Percentiles rank a stretch among this genome's conserved stretches.
phyloP scores from a whole-genome alignment of 164 flowering plant genomes.

The Chimonanthus salicifolius region DNA sequence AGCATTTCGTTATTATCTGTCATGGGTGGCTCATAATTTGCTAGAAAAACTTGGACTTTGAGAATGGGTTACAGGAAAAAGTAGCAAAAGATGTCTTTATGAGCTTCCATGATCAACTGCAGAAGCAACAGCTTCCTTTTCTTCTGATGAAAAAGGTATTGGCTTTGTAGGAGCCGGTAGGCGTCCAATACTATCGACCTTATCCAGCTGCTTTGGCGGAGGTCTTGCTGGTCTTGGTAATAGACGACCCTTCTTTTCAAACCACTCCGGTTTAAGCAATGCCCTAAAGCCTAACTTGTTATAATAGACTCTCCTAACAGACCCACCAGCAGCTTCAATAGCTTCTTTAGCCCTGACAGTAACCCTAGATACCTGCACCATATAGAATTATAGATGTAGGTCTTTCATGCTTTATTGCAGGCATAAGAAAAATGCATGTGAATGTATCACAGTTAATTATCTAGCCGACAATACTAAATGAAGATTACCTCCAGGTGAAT shows the following conservation, averaged over 20 bases:
- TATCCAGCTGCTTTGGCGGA: conserved; percentile 77
- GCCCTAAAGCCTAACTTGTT: conserved; percentile 90
- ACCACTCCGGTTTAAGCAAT: conserved; percentile 92
- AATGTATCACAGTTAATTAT: background rate
- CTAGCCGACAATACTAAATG: background rate
- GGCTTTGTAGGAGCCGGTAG: conserved; percentile 96
- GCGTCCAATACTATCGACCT: conserved; percentile 95
- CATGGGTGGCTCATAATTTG: too few species aligned
- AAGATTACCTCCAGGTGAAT: conserved; percentile 90
- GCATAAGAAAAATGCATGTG: background rate
- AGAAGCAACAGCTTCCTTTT: background rate
- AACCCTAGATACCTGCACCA: conserved; percentile 80
- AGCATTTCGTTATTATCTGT: too few species aligned
- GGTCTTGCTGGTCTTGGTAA: conserved; percentile 90
- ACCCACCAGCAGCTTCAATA: conserved; percentile 91
- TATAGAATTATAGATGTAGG: background rate
- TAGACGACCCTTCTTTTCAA: conserved; percentile 87
- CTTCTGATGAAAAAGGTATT: conserved; percentile 43
- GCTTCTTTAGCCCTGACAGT: conserved; percentile 87
- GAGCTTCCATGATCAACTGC: background rate
- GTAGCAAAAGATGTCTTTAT: background rate
- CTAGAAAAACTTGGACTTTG: too few species aligned
- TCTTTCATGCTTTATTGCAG: background rate
- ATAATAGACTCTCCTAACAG: conserved; percentile 89
- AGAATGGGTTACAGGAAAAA: too few species aligned